Percentiles rank a stretch among this genome's conserved stretches.
phyloP scores from a whole-genome alignment of 805 yeast genomes.

The Zygosaccharomyces bisporus region DNA sequence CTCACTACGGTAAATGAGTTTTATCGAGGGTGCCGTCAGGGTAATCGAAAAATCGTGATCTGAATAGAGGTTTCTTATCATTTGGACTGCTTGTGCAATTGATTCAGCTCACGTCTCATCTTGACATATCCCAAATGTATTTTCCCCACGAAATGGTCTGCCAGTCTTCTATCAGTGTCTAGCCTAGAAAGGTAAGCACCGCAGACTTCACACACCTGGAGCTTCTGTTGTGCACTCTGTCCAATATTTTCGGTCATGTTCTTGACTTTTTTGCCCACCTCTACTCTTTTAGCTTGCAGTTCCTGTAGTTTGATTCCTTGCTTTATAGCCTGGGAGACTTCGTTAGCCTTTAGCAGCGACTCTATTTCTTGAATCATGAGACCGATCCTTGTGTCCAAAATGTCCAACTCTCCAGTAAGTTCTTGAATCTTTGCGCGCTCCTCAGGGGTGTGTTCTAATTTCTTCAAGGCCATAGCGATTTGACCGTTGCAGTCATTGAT shows the following conservation, averaged over 20 bases:
- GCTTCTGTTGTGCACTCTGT: conserved; percentile 81
- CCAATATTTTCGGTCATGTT: conserved; percentile 68
- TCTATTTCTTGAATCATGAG: conserved; percentile 65
- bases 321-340: conserved; percentile 48
- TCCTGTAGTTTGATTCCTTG: conserved; percentile 47
- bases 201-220: conserved; percentile 86
- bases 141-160: conserved; percentile 87
- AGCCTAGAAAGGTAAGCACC: conserved; percentile 83
- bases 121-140: conserved; percentile 78
- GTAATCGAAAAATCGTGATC: not conserved
- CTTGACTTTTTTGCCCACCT: conserved; percentile 53
- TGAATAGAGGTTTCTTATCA: not conserved
- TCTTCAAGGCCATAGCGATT: conserved; percentile 56
- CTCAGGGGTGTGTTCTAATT: conserved; percentile 64
- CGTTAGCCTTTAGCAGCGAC: conserved; percentile 46
- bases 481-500: conserved; percentile 64
- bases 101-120: conserved; percentile 57
- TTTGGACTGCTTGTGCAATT: conserved; percentile 30
- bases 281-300: conserved; percentile 46
- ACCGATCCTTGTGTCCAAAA: conserved; percentile 58
- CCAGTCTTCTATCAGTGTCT: conserved; percentile 83
- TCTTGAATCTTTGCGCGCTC: conserved; percentile 58
- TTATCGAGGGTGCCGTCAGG: not conserved
- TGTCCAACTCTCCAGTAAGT: conserved; percentile 55
- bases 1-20: too few species aligned